phyloP scores from a whole-genome alignment of 2,329 filamentous ascomycete genomes.

The Blastomyces silverae region DNA sequence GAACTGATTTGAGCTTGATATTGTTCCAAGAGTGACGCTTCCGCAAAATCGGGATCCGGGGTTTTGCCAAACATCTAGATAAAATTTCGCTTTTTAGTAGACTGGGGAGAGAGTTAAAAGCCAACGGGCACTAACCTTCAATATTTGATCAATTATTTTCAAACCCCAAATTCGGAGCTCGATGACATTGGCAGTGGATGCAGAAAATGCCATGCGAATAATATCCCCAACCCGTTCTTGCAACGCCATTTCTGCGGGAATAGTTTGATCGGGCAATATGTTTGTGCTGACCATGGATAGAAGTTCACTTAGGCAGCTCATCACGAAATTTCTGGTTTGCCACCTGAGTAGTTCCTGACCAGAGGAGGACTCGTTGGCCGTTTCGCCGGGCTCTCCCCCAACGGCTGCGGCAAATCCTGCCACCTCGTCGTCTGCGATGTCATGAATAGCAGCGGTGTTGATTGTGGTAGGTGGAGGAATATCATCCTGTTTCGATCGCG shows the following conservation, averaged over 20 bases:
- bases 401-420: slow-evolving; percentile 82
- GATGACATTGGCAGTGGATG: slow-evolving; percentile 86
- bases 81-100: slow-evolving; percentile 14
- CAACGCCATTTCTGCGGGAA: slow-evolving; percentile 67
- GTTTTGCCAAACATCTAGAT: slow-evolving; percentile 79
- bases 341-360: slow-evolving; percentile 86
- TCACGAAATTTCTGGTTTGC: slow-evolving; percentile 92
- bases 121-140: slow-evolving; percentile 52
- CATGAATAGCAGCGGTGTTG: slow-evolving; percentile 49
- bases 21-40: slow-evolving; percentile 91
- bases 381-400: slow-evolving; percentile 55
- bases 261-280: slow-evolving; percentile 68
- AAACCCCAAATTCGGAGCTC: slow-evolving; percentile 85
- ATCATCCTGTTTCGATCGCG: slow-evolving; percentile 59
- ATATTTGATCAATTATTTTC: slow-evolving; percentile 84
- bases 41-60: slow-evolving; percentile 94
- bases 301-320: slow-evolving; percentile 79
- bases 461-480: slow-evolving; percentile 31
- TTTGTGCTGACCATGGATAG: slow-evolving; percentile 73
- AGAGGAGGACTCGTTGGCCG: slow-evolving; percentile 43
- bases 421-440: slow-evolving; percentile 91
- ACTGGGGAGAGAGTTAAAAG: neutral
- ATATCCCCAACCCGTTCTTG: slow-evolving; percentile 85
- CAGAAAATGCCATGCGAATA: slow-evolving; percentile 93
- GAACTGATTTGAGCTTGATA: slow-evolving; percentile 98